Evolutionary conservation across 768 basidiomycete genomes (phyloP), one percentile per base, ranked within the genome.

Genomic region (Podaxis carcinomalis): DNA sequence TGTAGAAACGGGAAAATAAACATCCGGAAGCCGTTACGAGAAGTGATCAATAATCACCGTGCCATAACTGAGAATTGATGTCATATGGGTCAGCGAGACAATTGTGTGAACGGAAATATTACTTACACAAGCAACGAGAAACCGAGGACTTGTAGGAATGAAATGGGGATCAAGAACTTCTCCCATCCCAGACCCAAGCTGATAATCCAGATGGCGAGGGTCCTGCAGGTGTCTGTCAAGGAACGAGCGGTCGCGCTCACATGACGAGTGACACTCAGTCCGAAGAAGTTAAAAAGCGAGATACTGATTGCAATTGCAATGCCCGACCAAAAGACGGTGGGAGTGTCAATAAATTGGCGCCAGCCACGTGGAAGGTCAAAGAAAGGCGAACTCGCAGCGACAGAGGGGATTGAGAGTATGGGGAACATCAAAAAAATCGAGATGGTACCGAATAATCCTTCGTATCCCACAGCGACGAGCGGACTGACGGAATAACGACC

Each of bases 171-270:
- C 23, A 92, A 66, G 36, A 98, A 78, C 62, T 78, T 80, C 75
- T 98, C 95, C 95, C 95, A 98, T 3, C 95, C 94, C 25, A 97
- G 75, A 1, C 82, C 86, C 55, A 97, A 80, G 69, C 92, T 93
- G 68, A 99, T 78, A 64, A 95, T 75, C 97, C 97, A 99, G 70
- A 99, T 98, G n/a, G 85, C 84, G 56, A 98, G 80, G 0, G 97
- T 98, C 67, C 97, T 83, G 76, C 94, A 97, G 5, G 95, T 95
- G 73, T 99, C 97, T 39, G 94, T 92, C 60, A 97, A 80, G 57
- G 88, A 90, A 63, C 96, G 84, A 16, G 93, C 92, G 1, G 95
- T 97, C 36, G 96, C 95, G 71, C 90, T 93, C 61, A 98, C 92
- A 69, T 92, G 88, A 63, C 87, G 82, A n/a, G 95, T 96, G 62